Conservation (phyloP, 2,329 filamentous ascomycete species). For the Fusarium protoensiforme region DNA sequence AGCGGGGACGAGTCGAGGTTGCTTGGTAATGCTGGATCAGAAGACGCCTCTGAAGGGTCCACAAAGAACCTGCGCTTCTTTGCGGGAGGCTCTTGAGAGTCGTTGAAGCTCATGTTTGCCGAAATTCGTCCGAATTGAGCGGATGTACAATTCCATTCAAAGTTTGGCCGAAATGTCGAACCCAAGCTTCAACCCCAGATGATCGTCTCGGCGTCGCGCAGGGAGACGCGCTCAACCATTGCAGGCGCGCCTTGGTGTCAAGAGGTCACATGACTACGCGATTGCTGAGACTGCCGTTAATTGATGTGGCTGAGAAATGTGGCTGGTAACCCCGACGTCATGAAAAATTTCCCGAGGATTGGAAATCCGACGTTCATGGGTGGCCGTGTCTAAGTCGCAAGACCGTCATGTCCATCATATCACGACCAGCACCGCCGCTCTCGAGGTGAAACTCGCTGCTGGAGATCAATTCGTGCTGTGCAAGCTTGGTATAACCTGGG, state of each 20-base stretch:
- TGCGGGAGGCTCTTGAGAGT: slow-evolving; percentile 55
- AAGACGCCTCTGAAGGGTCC: slow-evolving; percentile 46
- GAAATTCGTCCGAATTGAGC: slow-evolving; percentile 17
- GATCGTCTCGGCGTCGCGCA: slow-evolving; percentile 3
- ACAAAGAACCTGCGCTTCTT: slow-evolving; percentile 57
- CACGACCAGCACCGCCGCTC: slow-evolving; percentile 7
- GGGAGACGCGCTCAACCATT: slow-evolving; percentile 52
- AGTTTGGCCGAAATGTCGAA: neutral
- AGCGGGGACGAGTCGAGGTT: slow-evolving; percentile 38
- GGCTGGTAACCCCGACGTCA: slow-evolving; percentile 41
- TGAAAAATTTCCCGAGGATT: slow-evolving; percentile 41
- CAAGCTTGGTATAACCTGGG: neutral
- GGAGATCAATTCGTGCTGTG: neutral
- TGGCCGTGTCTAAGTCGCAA: slow-evolving; percentile 34
- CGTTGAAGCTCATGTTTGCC: slow-evolving; percentile 52
- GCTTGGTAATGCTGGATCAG: slow-evolving; percentile 39
- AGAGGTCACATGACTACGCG: slow-evolving; percentile 55
- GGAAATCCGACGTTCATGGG: slow-evolving; percentile 38
- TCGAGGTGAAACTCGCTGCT: neutral
- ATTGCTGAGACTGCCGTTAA: slow-evolving; percentile 13
- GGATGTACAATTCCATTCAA: neutral
- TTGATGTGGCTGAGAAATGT: slow-evolving; percentile 29
- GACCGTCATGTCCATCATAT: slow-evolving; percentile 23
- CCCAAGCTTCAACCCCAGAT: neutral
- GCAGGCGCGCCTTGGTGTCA: slow-evolving; percentile 50